These are phyloP conservation scores for Mycosarcoma mackinlayi DNA, from an alignment of 1,284 basidiomycete genomes.

Conservation along the genomic window DNA sequence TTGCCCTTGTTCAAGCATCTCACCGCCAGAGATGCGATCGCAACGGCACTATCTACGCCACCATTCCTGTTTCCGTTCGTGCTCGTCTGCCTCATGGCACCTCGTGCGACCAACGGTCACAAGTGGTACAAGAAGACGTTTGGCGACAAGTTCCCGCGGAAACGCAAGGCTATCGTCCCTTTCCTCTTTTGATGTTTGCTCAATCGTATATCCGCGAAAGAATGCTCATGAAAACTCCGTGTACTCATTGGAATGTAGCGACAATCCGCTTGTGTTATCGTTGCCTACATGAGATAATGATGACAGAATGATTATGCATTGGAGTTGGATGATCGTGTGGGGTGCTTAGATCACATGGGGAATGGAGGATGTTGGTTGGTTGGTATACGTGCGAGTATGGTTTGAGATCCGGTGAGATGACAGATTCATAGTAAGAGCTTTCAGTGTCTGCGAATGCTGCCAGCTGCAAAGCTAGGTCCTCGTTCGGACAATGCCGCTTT, in stretches of 20 bases:
- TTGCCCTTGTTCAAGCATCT: constrained; percentile 46
- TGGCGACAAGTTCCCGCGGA: constrained; percentile 74
- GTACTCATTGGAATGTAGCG: too few species aligned
- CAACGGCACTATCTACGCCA: constrained; percentile 51
- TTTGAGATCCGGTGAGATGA: not conserved
- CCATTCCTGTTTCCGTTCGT: constrained; percentile 74
- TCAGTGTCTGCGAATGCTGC: constrained; percentile 17
- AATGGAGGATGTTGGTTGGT: too few species aligned
- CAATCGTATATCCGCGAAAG: too few species aligned
- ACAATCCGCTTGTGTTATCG: too few species aligned
- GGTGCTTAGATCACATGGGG: not conserved
- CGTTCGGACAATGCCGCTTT: constrained; percentile 32
- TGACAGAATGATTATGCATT: too few species aligned
- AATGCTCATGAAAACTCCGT: too few species aligned
- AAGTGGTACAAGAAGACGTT: constrained; percentile 82
- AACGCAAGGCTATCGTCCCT: constrained; percentile 77
- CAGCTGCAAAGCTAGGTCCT: constrained; percentile 38
- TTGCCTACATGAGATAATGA: too few species aligned
- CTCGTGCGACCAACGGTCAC: constrained; percentile 82
- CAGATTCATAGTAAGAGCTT: not conserved
- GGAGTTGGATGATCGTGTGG: constrained; percentile 1
- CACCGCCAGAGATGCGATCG: constrained; percentile 22
- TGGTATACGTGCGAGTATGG: constrained; percentile 4
- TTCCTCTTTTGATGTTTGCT: constrained; percentile 72
- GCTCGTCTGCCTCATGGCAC: constrained; percentile 80